Evolutionary conservation across 2,329 filamentous ascomycete genomes (phyloP), one percentile per base, ranked within the genome.

Genomic region (Claviceps spartinae): DNA sequence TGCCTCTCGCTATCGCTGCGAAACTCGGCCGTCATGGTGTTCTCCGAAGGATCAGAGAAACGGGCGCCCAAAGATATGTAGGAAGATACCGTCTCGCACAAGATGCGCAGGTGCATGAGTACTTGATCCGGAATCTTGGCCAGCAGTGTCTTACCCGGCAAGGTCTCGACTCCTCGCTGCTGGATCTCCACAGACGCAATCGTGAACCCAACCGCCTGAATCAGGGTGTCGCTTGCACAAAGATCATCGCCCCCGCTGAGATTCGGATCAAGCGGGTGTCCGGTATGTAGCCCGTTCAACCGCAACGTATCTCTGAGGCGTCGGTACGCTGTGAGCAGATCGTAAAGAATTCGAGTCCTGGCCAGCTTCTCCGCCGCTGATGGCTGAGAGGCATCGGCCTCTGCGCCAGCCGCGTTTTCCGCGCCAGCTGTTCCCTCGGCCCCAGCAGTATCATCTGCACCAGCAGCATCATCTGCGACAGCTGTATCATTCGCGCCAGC

Each of bases 121-220:
- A 81, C 78, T 64, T 95, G 83, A 52, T 91, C 85, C 0, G 93
- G 84, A 49, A 97, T 85, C 61, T 84, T 89, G 58, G 91, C 85
- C 20, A 97, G 68, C 46, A 97, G 70, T 5, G 85, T 91, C 65
- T 81, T 76, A 51, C 86, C 84, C 47, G 79, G 77, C 57, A 85
- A 79, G 22, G 82, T 81, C 59, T 88, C 85, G 3, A 88, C 74
- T 6, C 93, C 93, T 59, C 93, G 85, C 65, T 96, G 89, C 56
- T 90, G 84, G 57, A 97, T 95, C 68, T 98, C 93, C 4, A 87
- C 82, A 0, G 89, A 83, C 8, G 89, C 84, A 54, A 98, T 89
- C 0, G 90, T 91, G 63, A 83, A 88, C 2, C 88, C 91, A 14
- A 96, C 81, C 1, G 81, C 73, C 53, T 76, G 75, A 14, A 82